A percentile compares a stretch with the other conserved stretches of the same genome.
These are phyloP conservation scores for Cystobasidium ongulense DNA, from an alignment of 768 basidiomycete species.

Conservation along the genomic window DNA sequence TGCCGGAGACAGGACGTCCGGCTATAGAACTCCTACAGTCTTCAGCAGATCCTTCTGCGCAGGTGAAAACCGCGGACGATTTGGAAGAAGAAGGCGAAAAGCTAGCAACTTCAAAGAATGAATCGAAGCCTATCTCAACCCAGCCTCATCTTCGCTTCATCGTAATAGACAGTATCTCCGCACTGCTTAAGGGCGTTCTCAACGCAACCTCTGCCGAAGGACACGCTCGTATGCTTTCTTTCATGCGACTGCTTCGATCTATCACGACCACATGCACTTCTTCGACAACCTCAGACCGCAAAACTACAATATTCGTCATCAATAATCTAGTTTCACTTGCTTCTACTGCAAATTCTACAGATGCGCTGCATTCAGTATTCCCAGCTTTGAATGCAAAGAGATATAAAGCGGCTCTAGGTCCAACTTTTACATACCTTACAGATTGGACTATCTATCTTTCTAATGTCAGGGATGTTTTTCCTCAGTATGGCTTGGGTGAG, in stretches of 20 bases:
- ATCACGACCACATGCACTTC: not conserved
- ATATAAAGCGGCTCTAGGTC: conserved; percentile 1
- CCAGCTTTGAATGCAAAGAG: not conserved
- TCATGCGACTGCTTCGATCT: conserved; percentile 5
- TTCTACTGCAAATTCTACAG: not conserved
- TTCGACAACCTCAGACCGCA: not conserved
- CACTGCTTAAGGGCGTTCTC: not conserved
- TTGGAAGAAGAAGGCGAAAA: not conserved
- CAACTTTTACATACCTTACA: conserved; percentile 6
- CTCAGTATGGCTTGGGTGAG: not conserved
- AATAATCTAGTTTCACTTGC: not conserved
- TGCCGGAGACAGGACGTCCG: conserved; percentile 1
- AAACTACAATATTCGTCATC: not conserved
- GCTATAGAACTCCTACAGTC: not conserved
- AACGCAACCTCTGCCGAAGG: conserved; percentile 8
- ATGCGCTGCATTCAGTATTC: conserved; percentile 2
- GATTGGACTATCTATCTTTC: conserved; percentile 11
- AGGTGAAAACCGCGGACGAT: not conserved
- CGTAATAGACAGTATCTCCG: not conserved
- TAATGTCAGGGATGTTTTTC: not conserved
- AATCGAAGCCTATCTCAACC: not conserved
- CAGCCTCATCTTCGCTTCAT: conserved; percentile 12
- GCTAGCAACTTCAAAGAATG: not conserved
- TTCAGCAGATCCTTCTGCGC: not conserved
- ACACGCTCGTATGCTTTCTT: conserved; percentile 2